A percentile compares a stretch with the other conserved stretches of the same genome.
Evolutionary conservation across 106 monocot species (phyloP).

Genomic region (Triglochin maritima): DNA sequence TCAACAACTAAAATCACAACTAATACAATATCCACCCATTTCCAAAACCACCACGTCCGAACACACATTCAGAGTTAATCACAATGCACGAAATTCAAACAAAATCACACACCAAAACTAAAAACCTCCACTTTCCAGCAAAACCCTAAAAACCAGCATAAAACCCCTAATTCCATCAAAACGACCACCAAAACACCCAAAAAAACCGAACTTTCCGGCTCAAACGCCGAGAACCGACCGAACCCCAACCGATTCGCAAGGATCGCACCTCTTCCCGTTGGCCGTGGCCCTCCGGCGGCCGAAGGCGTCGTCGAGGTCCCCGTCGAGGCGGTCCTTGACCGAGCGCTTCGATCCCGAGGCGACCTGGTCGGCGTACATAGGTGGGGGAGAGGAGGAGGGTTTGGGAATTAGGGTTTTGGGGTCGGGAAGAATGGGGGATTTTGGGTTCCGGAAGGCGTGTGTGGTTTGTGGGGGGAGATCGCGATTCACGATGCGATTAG

Average conservation of each 20-base stretch:
- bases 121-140: neutral
- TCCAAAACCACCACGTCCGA: no score
- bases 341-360: constrained; percentile 6
- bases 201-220: neutral
- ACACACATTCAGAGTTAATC: no score
- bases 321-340: constrained; percentile 20
- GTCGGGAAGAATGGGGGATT: no score
- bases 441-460: no score
- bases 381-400: no score
- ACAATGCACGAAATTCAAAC: neutral
- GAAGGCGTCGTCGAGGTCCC: neutral
- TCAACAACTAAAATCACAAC: no score
- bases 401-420: no score
- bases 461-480: no score
- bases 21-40: no score
- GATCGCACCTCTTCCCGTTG: constrained; percentile 7
- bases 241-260: neutral
- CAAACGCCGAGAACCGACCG: no score
- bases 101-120: neutral
- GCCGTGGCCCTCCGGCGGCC: neutral
- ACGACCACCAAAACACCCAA: neutral
- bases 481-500: no score
- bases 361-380: constrained; percentile 28
- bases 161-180: neutral
- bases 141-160: no score